phyloP scores from a whole-genome alignment of 106 monocot genomes.

The Apostasia ramifera region DNA sequence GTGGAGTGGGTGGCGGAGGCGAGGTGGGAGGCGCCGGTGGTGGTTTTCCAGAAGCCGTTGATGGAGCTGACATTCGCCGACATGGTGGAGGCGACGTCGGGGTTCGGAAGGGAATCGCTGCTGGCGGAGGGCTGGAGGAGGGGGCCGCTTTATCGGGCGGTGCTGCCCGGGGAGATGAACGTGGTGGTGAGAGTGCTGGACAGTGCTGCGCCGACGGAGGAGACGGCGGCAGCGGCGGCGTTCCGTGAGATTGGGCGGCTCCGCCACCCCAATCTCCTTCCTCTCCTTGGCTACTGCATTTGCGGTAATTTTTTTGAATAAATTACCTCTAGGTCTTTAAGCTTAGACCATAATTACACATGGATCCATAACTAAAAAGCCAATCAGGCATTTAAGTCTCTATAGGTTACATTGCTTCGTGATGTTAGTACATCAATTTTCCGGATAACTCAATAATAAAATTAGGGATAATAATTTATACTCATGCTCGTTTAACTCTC shows the following conservation, averaged over 20 bases:
- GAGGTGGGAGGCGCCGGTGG: constrained; percentile 40
- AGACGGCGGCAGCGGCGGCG: constrained; percentile 18
- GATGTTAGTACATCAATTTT: no score
- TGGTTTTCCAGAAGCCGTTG: constrained; percentile 83
- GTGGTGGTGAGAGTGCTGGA: constrained; percentile 73
- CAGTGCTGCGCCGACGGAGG: constrained; percentile 12
- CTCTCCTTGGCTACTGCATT: constrained; percentile 85
- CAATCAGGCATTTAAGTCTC: no score
- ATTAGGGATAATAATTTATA: no score
- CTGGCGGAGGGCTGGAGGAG: constrained; percentile 51
- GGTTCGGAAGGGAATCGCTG: constrained; percentile 72
- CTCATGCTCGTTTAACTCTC: no score
- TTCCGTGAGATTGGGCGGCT: constrained; percentile 45
- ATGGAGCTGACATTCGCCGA: constrained; percentile 74
- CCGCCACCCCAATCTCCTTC: constrained; percentile 72
- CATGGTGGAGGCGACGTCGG: constrained; percentile 60
- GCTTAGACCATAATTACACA: no score
- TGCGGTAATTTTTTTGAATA: constrained; percentile 28
- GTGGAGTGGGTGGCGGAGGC: constrained; percentile 50
- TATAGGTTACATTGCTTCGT: no score
- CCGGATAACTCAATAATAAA: no score
- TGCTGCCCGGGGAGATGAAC: constrained; percentile 64
- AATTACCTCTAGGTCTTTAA: no score
- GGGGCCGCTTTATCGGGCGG: constrained; percentile 63
- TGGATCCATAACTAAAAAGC: no score